These are phyloP conservation scores for Phytophthora sp. DNA, from an alignment of 352 stramenopile genomes.

Conservation along the genomic window DNA sequence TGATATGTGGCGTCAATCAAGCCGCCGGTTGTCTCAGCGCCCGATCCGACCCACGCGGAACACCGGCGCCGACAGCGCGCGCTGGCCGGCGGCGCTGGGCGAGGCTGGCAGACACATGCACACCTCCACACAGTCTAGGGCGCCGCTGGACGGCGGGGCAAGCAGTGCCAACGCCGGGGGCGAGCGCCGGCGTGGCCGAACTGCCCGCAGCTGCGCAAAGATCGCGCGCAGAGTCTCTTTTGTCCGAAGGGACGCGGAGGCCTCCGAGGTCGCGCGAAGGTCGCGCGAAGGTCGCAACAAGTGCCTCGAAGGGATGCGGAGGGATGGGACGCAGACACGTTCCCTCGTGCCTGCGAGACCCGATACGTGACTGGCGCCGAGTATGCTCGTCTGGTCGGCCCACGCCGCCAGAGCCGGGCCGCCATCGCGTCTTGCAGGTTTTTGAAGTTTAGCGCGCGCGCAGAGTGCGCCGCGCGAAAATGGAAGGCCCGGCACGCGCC, in stretches of 20 bases:
- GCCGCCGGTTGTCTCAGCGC: background rate
- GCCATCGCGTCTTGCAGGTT: constrained; percentile 19
- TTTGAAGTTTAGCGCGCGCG: constrained; percentile 33
- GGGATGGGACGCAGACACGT: constrained; percentile 15
- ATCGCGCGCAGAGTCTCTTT: constrained; percentile 17
- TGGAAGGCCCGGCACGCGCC: constrained; percentile 27
- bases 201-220: constrained; percentile 38
- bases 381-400: constrained; percentile 18
- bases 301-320: constrained; percentile 36
- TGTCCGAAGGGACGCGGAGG: constrained; percentile 26
- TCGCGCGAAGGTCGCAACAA: constrained; percentile 40
- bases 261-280: constrained; percentile 27
- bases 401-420: background rate
- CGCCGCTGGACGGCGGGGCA: too few species aligned
- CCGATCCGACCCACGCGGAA: too few species aligned
- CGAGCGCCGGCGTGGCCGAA: background rate
- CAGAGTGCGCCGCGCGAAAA: constrained; percentile 39
- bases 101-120: too few species aligned
- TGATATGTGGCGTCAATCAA: constrained; percentile 2
- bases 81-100: too few species aligned
- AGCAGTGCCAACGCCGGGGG: background rate
- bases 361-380: background rate
- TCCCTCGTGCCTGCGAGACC: constrained; percentile 12
- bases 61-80: too few species aligned
- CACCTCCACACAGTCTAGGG: background rate